Conservation (phyloP, 225 moss, liverwort and hornwort species). For the Physcomitrellopsis africana region DNA sequence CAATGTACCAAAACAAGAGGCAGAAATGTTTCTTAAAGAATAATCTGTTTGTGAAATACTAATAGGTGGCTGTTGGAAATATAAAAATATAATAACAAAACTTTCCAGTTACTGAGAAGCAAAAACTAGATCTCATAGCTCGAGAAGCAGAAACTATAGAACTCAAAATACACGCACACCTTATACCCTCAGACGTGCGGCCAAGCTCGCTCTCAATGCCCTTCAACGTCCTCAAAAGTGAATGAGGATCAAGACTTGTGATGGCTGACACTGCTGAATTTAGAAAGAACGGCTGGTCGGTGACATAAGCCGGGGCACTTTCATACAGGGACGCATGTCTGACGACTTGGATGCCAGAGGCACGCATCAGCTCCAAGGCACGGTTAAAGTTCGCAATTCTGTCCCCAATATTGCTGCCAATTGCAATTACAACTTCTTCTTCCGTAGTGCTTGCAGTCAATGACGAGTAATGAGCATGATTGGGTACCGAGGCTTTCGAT, state of each 20-base stretch:
- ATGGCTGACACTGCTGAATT: constrained; percentile 78
- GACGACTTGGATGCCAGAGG: constrained; percentile 62
- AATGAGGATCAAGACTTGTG: constrained; percentile 72
- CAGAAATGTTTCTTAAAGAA: not conserved
- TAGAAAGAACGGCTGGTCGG: constrained; percentile 84
- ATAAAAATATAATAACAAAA: not conserved
- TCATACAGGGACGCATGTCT: constrained; percentile 87
- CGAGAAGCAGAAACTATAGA: not conserved
- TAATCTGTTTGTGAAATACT: constrained; percentile 20
- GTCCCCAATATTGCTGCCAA: constrained; percentile 85
- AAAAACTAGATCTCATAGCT: not conserved
- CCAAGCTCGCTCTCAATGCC: constrained; percentile 79
- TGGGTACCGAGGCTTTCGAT: constrained; percentile 26
- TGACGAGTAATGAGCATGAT: constrained; percentile 30
- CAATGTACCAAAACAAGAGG: not conserved
- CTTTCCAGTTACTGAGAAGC: constrained; percentile 1
- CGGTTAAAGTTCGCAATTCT: constrained; percentile 70
- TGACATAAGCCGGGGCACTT: constrained; percentile 90
- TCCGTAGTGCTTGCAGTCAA: constrained; percentile 25
- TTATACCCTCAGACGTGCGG: constrained; percentile 69
- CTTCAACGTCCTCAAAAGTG: constrained; percentile 68
- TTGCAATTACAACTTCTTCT: constrained; percentile 86
- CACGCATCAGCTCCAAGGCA: constrained; percentile 78
- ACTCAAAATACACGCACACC: constrained; percentile 34
- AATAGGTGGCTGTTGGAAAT: not conserved